These are phyloP conservation scores for Lipomyces kockii DNA, from an alignment of 805 yeast species.

Conservation along the genomic window DNA sequence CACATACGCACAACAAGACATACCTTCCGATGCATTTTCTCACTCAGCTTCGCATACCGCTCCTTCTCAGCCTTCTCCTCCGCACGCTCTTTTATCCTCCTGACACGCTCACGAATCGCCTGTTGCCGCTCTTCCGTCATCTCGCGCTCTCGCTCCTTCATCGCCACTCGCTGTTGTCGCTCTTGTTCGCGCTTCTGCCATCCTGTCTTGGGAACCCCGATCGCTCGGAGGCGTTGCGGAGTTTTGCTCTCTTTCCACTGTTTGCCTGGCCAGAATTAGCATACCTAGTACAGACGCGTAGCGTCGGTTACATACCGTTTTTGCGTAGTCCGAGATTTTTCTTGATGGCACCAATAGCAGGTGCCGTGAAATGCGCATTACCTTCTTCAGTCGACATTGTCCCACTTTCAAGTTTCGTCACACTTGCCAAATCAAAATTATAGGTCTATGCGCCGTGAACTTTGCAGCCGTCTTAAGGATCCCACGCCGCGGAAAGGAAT, in stretches of 20 bases:
- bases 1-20: not conserved
- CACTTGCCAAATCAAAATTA: not conserved
- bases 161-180: conserved; percentile 65
- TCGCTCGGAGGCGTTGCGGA: conserved; percentile 43
- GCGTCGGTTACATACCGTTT: conserved; percentile 1
- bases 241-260: conserved; percentile 47
- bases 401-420: not conserved
- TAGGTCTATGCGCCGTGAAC: too few species aligned
- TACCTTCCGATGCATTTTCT: conserved; percentile 87
- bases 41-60: conserved; percentile 79
- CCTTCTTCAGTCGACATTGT: conserved; percentile 2
- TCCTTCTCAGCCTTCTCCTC: conserved; percentile 83
- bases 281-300: too few species aligned
- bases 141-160: conserved; percentile 70
- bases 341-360: not conserved
- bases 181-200: conserved; percentile 73
- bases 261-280: conserved; percentile 38
- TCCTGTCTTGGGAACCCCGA: conserved; percentile 59
- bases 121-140: conserved; percentile 73
- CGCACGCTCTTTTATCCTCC: conserved; percentile 56
- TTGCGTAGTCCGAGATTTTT: conserved; percentile 20
- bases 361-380: too few species aligned
- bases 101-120: conserved; percentile 56
- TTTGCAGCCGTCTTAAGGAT: too few species aligned
- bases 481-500: too few species aligned